Percentiles rank a stretch among this genome's conserved stretches.
These are phyloP conservation scores for Allantophomopsis cytisporea DNA, from an alignment of 2,329 filamentous ascomycete species.

Conservation along the genomic window DNA sequence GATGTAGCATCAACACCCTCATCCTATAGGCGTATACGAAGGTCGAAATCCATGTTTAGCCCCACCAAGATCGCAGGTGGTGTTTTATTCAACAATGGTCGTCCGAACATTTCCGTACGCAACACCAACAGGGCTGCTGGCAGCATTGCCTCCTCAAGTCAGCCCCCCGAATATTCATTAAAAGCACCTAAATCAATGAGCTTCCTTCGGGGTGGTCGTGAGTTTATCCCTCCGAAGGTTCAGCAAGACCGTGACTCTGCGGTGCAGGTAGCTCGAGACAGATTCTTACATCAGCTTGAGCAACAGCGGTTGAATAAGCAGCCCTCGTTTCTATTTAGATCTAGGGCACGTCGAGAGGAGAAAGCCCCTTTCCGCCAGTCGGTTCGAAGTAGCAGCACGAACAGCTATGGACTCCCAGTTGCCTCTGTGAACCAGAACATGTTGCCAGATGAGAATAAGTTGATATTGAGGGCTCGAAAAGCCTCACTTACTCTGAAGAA, in stretches of 20 bases:
- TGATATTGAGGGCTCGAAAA: slow-evolving; percentile 37
- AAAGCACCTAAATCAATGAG: slow-evolving; percentile 41
- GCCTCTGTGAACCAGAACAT: slow-evolving; percentile 9
- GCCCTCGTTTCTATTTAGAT: slow-evolving; percentile 29
- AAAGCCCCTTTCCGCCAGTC: slow-evolving; percentile 29
- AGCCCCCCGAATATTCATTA: slow-evolving; percentile 17
- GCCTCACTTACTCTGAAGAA: slow-evolving; percentile 48
- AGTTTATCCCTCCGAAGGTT: slow-evolving; percentile 8
- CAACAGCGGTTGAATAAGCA: slow-evolving; percentile 24
- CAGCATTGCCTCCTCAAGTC: slow-evolving; percentile 1
- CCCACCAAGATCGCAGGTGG: slow-evolving; percentile 10
- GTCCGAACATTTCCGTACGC: slow-evolving; percentile 2
- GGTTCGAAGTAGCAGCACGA: slow-evolving; percentile 30
- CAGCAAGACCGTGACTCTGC: slow-evolving; percentile 20
- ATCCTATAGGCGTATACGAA: slow-evolving; percentile 35
- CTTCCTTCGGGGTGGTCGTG: slow-evolving; percentile 26
- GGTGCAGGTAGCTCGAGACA: slow-evolving; percentile 22
- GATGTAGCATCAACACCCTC: slow-evolving; percentile 31
- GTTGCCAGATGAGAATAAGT: slow-evolving; percentile 11
- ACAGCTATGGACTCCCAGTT: slow-evolving; percentile 19
- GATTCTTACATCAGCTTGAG: slow-evolving; percentile 20
- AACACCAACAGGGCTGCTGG: not conserved
- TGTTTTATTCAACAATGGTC: slow-evolving; percentile 16
- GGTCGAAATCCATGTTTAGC: slow-evolving; percentile 39
- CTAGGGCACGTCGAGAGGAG: slow-evolving; percentile 17